Evolutionary conservation across 352 stramenopile genomes (phyloP).

Genomic region (Aphanomyces astaci): DNA sequence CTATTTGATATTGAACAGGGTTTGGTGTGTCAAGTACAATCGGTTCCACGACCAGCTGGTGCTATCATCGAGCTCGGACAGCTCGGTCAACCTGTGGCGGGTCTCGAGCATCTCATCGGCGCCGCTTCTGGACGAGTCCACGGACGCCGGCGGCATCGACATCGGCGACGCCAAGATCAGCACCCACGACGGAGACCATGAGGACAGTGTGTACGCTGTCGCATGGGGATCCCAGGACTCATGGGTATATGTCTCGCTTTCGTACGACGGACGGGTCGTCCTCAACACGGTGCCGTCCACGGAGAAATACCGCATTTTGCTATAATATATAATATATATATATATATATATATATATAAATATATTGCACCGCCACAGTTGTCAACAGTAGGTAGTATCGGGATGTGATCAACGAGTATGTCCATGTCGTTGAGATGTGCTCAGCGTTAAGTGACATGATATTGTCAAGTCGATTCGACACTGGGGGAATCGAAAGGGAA

Average conservation of each 20-base stretch:
- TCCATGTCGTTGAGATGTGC: too few species aligned
- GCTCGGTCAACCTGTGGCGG: slow-evolving; percentile 91
- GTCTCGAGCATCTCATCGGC: slow-evolving; percentile 95
- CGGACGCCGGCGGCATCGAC: slow-evolving; percentile 44
- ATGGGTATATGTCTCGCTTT: slow-evolving; percentile 94
- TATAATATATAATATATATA: slow-evolving; percentile 46
- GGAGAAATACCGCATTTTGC: slow-evolving; percentile 99
- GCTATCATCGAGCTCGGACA: slow-evolving; percentile 89
- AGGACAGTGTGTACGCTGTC: slow-evolving; percentile 90
- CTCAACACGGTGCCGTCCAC: slow-evolving; percentile 96
- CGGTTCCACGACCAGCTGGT: slow-evolving; percentile 97
- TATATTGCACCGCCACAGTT: too few species aligned
- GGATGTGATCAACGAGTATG: too few species aligned
- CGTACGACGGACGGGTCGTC: slow-evolving; percentile 91
- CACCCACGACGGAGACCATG: slow-evolving; percentile 90
- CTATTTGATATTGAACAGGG: slow-evolving; percentile 22
- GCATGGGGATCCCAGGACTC: slow-evolving; percentile 92
- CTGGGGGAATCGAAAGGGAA: too few species aligned
- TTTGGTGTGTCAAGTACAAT: slow-evolving; percentile 92
- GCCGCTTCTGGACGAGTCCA: slow-evolving; percentile 86
- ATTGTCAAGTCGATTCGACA: too few species aligned
- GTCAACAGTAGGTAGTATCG: too few species aligned
- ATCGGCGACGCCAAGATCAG: slow-evolving; percentile 67
- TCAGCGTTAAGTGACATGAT: too few species aligned
- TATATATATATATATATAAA: too few species aligned